Base-by-base conservation (phyloP, 495 filamentous ascomycete species). In the Copromyces sp. region DNA sequence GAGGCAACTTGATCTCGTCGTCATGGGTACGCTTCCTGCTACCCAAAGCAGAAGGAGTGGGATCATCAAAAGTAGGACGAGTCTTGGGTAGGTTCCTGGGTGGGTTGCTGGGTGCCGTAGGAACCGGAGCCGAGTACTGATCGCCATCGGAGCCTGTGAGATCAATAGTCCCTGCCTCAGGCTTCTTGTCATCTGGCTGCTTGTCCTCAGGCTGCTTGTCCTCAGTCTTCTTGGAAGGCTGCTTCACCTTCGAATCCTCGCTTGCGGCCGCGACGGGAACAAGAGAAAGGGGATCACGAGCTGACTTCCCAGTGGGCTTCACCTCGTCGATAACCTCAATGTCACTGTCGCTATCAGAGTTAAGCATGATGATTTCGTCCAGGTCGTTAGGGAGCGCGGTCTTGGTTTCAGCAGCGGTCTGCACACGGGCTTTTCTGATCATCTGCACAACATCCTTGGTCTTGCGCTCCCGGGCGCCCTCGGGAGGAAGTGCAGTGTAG, bases 351-450 rank as follows among this genome's bases (percentile, higher is more conserved):
- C 88, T 87, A 29, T 86, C 87, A 35, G 90, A 83, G 74, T 90
- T 90, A 61, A 93, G 90, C 1, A 94, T 93, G 70, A 97, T 97
- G 77, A 95, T 97, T 75, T 97, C 94, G 69, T 90, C 88, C 6
- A 79, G 76, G 39, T 83, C 81, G 61, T 90, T 90, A 1, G 87
- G 84, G 14, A 85, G 83, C 24, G 90, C 87, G 9, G 88, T 82
- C 47, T 90, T 88, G 17, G 81, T 82, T 14, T 83, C 75, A 20
- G 53, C 53, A 65, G 83, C 70, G 40, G 76, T 74, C 79, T 86
- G 79, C 70, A 93, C 84, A 65, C 93, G 89, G 1, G 94, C 91
- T 74, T 96, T 97, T 74, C 93, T 89, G 75, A 97, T 97, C 70
- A 95, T 78, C 74, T 94, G 90, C 37, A 97, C 92, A 39, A 97